Evolutionary conservation across 305 asterid genomes (phyloP).

Genomic region (Fraxinus latifolia): DNA sequence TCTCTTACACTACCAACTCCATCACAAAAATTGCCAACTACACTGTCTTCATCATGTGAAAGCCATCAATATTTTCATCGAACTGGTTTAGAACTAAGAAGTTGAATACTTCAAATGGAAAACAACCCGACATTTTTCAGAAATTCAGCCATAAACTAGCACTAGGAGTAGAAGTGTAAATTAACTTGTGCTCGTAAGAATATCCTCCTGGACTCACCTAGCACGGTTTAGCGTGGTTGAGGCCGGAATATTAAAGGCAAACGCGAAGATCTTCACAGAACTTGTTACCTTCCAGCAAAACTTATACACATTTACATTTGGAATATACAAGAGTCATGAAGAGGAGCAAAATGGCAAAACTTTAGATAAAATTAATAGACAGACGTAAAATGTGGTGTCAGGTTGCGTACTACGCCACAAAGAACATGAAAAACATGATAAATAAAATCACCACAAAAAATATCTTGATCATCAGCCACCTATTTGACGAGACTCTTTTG

Average conservation of each 20-base stretch:
- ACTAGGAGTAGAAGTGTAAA: background rate
- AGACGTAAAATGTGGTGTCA: background rate
- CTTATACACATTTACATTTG: constrained; percentile 5
- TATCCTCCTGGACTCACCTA: background rate
- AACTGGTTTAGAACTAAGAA: too few relatives aligned
- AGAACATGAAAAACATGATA: constrained; percentile 88
- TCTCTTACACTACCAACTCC: background rate
- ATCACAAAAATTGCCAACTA: background rate
- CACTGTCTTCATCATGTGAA: background rate
- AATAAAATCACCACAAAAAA: constrained; percentile 82
- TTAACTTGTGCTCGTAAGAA: background rate
- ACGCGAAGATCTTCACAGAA: background rate
- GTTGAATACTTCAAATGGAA: background rate
- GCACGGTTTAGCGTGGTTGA: background rate
- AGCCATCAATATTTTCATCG: background rate
- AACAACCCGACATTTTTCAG: background rate
- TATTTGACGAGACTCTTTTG: constrained; percentile 85
- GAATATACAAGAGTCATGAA: constrained; percentile 19
- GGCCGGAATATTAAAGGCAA: background rate
- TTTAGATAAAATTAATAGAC: background rate
- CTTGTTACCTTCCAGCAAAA: background rate
- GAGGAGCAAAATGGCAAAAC: background rate
- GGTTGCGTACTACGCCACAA: constrained; percentile 60
- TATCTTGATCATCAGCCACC: constrained; percentile 98
- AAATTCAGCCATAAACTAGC: constrained; percentile 2